Evolutionary conservation across 805 yeast genomes (phyloP), one percentile per base, ranked within the genome.

Genomic region (Kodamaea nitidulidarum): DNA sequence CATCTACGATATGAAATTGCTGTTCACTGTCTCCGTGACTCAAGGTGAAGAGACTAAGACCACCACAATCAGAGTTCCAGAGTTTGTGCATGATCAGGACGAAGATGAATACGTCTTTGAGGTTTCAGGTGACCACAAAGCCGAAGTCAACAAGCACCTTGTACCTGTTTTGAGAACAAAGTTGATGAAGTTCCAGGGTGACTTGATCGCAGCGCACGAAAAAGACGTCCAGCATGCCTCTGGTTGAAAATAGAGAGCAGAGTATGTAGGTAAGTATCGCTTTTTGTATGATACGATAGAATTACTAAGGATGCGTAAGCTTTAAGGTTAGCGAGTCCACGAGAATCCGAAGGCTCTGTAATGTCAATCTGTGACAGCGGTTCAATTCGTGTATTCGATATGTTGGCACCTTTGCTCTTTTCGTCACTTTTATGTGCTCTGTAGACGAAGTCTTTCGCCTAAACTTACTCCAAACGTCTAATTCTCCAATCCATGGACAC

Each of bases 31-130:
- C 11, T 40, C 43, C 6, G 65, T 79, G 15, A 52, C 57, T 26
- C 70, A 75, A 10, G 49, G 55, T 20, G 63, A 58, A 6, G 71
- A 67, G n/a, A 56, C 61, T 14, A 41, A 49, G 10, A 49, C 54
- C 16, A 83, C 78, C 35, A 67, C 67, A 5, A 56, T 84, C 20
- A 46, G 60, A 2, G 58, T 84, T 33, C 80, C 80, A 3, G 93
- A 84, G 55, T 81, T 84, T 47, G 75, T 83, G 56, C 95, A 84
- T 56, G 95, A 84, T 57, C 88, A 81, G 51, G 75, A 72, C 12
- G 83, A 80, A 32, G 83, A 76, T 47, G 87, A 79, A 36, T 78
- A 78, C 47, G 71, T 67, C 10, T 75, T 77, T 44, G 71, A 67
- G 35, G 63, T 76, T 32, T 59, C 63, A 3, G 61, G 65, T 15